Conservation (phyloP, 495 filamentous ascomycete genomes). For the Podospora appendiculata region DNA sequence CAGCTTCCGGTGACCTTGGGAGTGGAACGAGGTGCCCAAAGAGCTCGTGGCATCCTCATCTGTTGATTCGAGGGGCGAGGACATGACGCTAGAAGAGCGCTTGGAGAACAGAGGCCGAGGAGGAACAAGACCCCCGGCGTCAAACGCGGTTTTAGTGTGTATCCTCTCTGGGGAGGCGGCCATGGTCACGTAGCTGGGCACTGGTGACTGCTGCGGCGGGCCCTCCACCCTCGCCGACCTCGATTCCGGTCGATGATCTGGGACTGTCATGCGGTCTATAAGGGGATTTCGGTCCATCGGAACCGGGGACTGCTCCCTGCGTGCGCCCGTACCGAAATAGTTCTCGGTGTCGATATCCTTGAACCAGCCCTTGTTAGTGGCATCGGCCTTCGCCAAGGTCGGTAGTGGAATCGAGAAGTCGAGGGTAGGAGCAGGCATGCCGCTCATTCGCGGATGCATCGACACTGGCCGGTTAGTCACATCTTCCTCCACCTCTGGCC, state of each 20-base stretch:
- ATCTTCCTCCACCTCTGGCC: slow-evolving; percentile 53
- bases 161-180: slow-evolving; percentile 31
- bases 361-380: slow-evolving; percentile 20
- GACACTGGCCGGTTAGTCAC: slow-evolving; percentile 52
- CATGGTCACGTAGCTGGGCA: slow-evolving; percentile 7
- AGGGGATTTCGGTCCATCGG: slow-evolving; percentile 16
- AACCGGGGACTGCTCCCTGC: slow-evolving; percentile 36
- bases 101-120: slow-evolving; percentile 38
- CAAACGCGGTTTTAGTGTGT: slow-evolving; percentile 29
- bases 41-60: slow-evolving; percentile 29
- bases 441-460: slow-evolving; percentile 66
- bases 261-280: background rate
- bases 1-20: slow-evolving; percentile 44
- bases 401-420: slow-evolving; percentile 40
- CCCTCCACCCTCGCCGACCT: slow-evolving; percentile 14
- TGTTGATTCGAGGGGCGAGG: slow-evolving; percentile 29
- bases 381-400: slow-evolving; percentile 24
- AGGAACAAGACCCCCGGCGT: slow-evolving; percentile 30
- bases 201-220: slow-evolving; percentile 11
- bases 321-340: slow-evolving; percentile 31
- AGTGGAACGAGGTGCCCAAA: slow-evolving; percentile 35
- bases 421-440: slow-evolving; percentile 43
- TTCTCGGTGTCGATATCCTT: slow-evolving; percentile 23
- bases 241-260: slow-evolving; percentile 8
- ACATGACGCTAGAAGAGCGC: slow-evolving; percentile 41